These are phyloP conservation scores for Tetragonia tetragonoides DNA, from an alignment of 148 eudicot species.

Conservation along the genomic window DNA sequence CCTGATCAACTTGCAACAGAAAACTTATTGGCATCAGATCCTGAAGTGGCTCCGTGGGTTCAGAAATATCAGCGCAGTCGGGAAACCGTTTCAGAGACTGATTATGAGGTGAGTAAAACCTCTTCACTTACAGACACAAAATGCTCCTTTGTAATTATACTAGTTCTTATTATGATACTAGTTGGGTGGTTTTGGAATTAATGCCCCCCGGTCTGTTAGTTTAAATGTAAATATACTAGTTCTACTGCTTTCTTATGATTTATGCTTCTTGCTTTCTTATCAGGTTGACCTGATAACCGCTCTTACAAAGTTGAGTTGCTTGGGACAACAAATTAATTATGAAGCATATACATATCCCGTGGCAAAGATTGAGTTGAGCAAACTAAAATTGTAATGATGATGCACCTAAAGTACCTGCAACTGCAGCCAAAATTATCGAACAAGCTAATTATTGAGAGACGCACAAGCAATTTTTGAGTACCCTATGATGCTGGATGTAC, in stretches of 20 bases:
- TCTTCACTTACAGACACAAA: not conserved
- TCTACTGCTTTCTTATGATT: constrained; percentile 12
- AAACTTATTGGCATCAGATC: constrained; percentile 64
- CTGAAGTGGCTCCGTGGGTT: constrained; percentile 89
- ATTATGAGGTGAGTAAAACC: constrained; percentile 61
- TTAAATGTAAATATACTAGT: not conserved
- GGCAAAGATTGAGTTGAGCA: constrained; percentile 59
- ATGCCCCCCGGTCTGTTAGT: not conserved
- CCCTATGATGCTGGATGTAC: no score
- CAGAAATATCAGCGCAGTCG: constrained; percentile 95
- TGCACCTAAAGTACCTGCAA: not conserved
- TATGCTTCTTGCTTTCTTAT: constrained; percentile 5
- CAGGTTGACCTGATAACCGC: constrained; percentile 95
- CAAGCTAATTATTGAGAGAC: no score
- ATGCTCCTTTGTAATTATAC: not conserved
- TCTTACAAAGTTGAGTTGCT: constrained; percentile 73
- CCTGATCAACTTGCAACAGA: constrained; percentile 89
- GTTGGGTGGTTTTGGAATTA: no score
- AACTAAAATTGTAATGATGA: constrained; percentile 58
- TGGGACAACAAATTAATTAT: constrained; percentile 86
- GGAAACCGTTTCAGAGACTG: constrained; percentile 93
- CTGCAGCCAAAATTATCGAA: not conserved
- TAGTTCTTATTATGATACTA: not conserved
- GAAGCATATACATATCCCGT: constrained; percentile 92
- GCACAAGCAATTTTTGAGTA: no score